A percentile compares a stretch with the other conserved stretches of the same genome.
Conservation (phyloP, 176 grass and related monocot genomes). For the Juncus effusus region DNA sequence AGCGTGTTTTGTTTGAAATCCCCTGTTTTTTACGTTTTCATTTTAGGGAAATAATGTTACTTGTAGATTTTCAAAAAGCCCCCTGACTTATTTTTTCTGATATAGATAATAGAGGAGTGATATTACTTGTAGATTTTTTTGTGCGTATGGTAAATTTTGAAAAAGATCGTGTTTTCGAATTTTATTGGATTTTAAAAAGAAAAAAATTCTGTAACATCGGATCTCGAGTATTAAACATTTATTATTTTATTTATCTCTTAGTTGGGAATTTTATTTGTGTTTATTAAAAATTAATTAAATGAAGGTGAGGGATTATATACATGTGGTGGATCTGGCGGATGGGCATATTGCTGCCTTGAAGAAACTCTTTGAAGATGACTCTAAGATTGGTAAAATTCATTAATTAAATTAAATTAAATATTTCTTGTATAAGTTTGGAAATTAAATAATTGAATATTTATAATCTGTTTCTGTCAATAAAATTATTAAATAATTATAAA, state of each 20-base stretch:
- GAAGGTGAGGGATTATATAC: constrained; percentile 91
- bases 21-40: too few relatives aligned
- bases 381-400: constrained; percentile 43
- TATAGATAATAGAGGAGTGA: too few relatives aligned
- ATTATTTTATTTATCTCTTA: constrained; percentile 14
- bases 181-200: too few relatives aligned
- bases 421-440: constrained; percentile 14
- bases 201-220: not conserved
- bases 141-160: too few relatives aligned
- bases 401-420: constrained; percentile 10
- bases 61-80: too few relatives aligned
- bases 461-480: not conserved
- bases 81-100: too few relatives aligned
- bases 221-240: constrained; percentile 12
- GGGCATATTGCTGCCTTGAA: constrained; percentile 78
- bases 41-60: too few relatives aligned
- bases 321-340: constrained; percentile 90
- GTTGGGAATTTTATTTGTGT: not conserved
- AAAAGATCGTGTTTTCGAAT: too few relatives aligned
- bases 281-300: constrained; percentile 17
- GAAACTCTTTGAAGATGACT: constrained; percentile 81
- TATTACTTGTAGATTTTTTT: too few relatives aligned
- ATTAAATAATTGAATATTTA: not conserved
- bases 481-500: constrained; percentile 1
- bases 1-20: too few relatives aligned